Evolutionary conservation across 805 yeast genomes (phyloP), one percentile per base, ranked within the genome.

Genomic region (Sugiyamaella americana): DNA sequence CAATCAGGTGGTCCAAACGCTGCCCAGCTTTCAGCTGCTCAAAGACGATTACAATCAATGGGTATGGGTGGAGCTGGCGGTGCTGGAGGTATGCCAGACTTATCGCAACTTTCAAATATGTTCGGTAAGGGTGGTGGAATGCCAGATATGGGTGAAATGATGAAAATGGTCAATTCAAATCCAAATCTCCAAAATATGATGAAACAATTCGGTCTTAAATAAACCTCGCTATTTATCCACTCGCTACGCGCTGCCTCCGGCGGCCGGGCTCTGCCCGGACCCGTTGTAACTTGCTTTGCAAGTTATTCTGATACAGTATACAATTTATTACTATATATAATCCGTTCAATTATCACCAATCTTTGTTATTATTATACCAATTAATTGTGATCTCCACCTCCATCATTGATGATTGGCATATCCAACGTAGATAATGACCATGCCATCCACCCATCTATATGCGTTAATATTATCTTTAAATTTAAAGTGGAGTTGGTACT

Each of bases 71-170:
- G 66, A 56, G 76, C 64, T 19, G 37, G 35, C 6, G 78, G 70
- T n/a, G 69, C 70, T 72, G 79, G 80, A 47, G 80, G 78, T 47
- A 80, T 81, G 63, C 80, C 82, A 58, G 82, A 75, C 48, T 74
- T 66, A 62, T 55, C 63, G 46, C 61, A 59, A 24, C 47, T 77
- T 75, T 70, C 71, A n/a, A 72, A 71, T 39, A 66, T 79, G 58
- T 76, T 84, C 69, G 87, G 63, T 32, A 71, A 71, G 16, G 67
- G 63, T 34, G 75, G 65, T 8, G 87, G 87, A 17, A 78, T 79
- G 82, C 84, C 84, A n/a, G 76, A 75, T 56, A 75, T 80, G 79
- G 67, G 73, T 49, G 75, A 78, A 50, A 72, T 79, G 77, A 78
- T 80, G 83, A 70, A 74, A 53, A 72, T 70, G 77, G 73, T 76